phyloP scores from a whole-genome alignment of 2,329 filamentous ascomycete species.

The Cytospora piceicola region DNA sequence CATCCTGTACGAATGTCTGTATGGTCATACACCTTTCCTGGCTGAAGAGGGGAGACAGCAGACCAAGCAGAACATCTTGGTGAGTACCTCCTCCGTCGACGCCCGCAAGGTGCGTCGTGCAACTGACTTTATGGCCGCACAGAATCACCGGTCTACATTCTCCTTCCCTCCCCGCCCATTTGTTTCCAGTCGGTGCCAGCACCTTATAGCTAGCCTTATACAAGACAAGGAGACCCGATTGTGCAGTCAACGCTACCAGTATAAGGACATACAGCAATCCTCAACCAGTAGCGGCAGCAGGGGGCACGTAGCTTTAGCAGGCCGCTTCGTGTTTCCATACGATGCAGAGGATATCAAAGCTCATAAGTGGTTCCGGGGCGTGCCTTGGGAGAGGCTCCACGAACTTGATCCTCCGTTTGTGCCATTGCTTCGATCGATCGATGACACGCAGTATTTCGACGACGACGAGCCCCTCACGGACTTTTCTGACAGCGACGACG shows the following conservation, averaged over 20 bases:
- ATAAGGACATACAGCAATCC: conserved; percentile 57
- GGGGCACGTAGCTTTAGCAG: conserved; percentile 38
- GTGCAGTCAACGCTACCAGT: conserved; percentile 74
- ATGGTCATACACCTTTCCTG: conserved; percentile 88
- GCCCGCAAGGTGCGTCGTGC: not conserved
- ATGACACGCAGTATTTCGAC: conserved; percentile 90
- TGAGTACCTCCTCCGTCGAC: conserved; percentile 46
- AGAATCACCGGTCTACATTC: conserved; percentile 73
- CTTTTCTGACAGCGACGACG: conserved; percentile 54
- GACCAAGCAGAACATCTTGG: conserved; percentile 85
- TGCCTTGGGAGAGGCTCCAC: conserved; percentile 79
- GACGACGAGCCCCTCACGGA: conserved; percentile 75
- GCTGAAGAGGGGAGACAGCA: conserved; percentile 75
- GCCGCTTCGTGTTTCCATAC: conserved; percentile 75
- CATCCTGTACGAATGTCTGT: conserved; percentile 93
- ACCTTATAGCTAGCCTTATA: conserved; percentile 74
- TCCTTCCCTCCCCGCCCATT: conserved; percentile 69
- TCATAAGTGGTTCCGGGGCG: conserved; percentile 82
- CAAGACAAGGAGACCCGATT: conserved; percentile 76
- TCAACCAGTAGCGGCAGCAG: conserved; percentile 34
- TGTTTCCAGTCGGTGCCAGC: conserved; percentile 72
- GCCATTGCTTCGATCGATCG: conserved; percentile 68
- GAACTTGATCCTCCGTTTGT: conserved; percentile 75
- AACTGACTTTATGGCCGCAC: conserved; percentile 10
- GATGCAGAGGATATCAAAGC: conserved; percentile 89